Conservation (phyloP, 441 rosid genomes). For the Macaranga tanarius region DNA sequence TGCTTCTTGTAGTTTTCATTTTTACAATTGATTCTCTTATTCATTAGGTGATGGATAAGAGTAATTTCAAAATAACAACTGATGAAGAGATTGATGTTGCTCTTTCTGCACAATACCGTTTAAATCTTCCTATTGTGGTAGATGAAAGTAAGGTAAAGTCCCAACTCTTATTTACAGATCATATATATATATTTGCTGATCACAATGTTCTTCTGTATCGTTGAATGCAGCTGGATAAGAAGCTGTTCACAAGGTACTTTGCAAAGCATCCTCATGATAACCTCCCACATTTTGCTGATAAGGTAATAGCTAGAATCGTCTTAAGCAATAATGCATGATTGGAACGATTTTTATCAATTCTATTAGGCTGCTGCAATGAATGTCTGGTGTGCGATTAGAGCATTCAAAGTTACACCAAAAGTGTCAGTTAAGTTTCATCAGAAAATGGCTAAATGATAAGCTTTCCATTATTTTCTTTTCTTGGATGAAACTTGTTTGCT, state of each 20-base stretch:
- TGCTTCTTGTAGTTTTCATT: neutral
- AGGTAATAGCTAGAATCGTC: constrained; percentile 38
- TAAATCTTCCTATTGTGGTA: constrained; percentile 77
- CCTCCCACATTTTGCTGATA: constrained; percentile 69
- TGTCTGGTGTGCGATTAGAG: no score
- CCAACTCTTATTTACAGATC: no score
- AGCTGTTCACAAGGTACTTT: constrained; percentile 52
- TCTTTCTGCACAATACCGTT: constrained; percentile 70
- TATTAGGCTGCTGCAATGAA: neutral
- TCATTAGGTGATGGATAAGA: constrained; percentile 77
- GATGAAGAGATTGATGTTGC: constrained; percentile 77
- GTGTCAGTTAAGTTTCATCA: no score
- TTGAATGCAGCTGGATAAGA: constrained; percentile 65
- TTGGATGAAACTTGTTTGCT: no score
- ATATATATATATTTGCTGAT: neutral
- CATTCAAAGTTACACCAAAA: no score
- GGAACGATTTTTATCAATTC: neutral
- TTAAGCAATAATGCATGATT: neutral
- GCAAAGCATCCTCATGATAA: constrained; percentile 51
- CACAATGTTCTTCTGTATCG: neutral
- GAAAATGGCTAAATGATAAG: no score
- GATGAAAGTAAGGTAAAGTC: constrained; percentile 74
- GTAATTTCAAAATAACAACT: constrained; percentile 67
- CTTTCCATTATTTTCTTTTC: no score
- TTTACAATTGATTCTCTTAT: neutral